These are phyloP conservation scores for Lasiosphaeriaceae sp. DNA, from an alignment of 495 filamentous ascomycete species.

Conservation along the genomic window DNA sequence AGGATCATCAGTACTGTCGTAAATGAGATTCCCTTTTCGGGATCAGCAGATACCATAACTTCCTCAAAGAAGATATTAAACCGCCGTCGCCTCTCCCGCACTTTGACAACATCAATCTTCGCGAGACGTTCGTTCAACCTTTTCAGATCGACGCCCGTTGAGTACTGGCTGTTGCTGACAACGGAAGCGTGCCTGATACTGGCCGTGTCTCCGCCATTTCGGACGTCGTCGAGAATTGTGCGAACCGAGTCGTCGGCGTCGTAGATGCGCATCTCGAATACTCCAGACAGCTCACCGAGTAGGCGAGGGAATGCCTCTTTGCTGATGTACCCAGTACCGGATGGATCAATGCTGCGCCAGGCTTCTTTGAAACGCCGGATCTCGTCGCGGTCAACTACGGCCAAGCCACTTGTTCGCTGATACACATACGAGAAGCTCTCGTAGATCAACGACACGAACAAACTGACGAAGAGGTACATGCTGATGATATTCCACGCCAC, in stretches of 20 bases:
- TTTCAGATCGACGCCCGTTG: constrained; percentile 70
- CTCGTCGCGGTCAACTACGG: constrained; percentile 83
- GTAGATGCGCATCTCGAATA: constrained; percentile 98
- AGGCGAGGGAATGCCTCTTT: constrained; percentile 90
- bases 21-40: constrained; percentile 83
- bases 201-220: constrained; percentile 46
- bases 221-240: constrained; percentile 77
- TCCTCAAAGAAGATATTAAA: constrained; percentile 96
- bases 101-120: constrained; percentile 68
- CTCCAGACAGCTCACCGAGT: constrained; percentile 84
- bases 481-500: constrained; percentile 98
- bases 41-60: constrained; percentile 88
- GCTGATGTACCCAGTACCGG: constrained; percentile 84
- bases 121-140: constrained; percentile 71
- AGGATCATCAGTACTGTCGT: constrained; percentile 94
- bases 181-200: constrained; percentile 53
- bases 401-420: constrained; percentile 83
- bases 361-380: constrained; percentile 96
- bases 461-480: constrained; percentile 99
- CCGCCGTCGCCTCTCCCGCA: constrained; percentile 66
- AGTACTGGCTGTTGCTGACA: constrained; percentile 37
- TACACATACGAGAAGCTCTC: constrained; percentile 99
- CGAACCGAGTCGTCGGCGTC: constrained; percentile 81
- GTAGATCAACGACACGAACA: constrained; percentile 98
- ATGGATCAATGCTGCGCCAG: constrained; percentile 91